Base-by-base conservation (phyloP, 2,329 filamentous ascomycete genomes). In the Massarina eburnea region DNA sequence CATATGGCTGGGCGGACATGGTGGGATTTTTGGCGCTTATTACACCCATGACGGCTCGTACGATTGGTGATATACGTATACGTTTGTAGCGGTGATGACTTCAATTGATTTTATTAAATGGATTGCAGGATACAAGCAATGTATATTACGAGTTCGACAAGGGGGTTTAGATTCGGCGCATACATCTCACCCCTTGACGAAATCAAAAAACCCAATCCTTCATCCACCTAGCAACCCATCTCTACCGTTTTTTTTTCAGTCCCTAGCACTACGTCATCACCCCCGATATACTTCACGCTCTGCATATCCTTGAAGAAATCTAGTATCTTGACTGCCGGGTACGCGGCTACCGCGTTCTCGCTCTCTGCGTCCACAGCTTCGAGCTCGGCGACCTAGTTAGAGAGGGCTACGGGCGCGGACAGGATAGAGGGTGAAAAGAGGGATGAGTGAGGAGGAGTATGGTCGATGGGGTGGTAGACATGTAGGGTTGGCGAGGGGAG, bases 231-330 rank as follows among this genome's bases (percentile, higher is more conserved):
- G 17, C 41, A 6, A 44, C 27, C 41, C 41, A 44, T 44, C 14
- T 10, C 14, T 12, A 5, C 26, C 41, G 26, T n/a, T 8, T 21
- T 15, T 10, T 27, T 18, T 15, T 20, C 21, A 8, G 41, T 44
- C 5, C 27, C 19, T 27, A 37, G 27, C 22, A 20, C 26, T 8
- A 42, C 22, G 15, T 42, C 22, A 7, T 26, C 27, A n/a, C 20
- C 41, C 4, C 41, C 41, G 20, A 29, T 32, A 37, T 39, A 37
- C 41, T 15, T 38, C 21, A 21, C n/a, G n/a, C 20, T n/a, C 29
- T 18, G n/a, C 41, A 51, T 27, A n/a, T 39, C 51, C 27, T 43
- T 43, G 15, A 45, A 54, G 29, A 54, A 54, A 19, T 51, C 51
- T 2, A 54, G 18, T 15, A 54, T 43, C 45, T 54, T 54, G 10